Conservation (phyloP, 2,329 filamentous ascomycete species). For the Westerdykella aurantiaca region DNA sequence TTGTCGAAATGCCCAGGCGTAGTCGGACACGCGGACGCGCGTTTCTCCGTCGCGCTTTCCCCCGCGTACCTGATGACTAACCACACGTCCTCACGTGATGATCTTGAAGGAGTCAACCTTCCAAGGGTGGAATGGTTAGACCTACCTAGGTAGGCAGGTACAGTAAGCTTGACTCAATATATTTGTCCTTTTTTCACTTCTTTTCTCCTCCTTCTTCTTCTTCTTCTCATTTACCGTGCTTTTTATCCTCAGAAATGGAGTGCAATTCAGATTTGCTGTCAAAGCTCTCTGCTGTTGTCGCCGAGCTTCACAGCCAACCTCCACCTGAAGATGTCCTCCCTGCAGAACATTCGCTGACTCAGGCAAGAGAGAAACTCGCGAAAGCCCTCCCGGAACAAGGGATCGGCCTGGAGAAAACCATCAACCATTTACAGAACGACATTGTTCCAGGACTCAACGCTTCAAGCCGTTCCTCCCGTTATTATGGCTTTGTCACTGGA, state of each 20-base stretch:
- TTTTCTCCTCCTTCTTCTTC: too few relatives aligned
- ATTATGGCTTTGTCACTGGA: conserved; percentile 88
- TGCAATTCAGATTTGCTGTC: too few relatives aligned
- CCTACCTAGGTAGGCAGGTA: too few relatives aligned
- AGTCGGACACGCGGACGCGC: conserved; percentile 9
- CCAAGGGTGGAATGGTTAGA: too few relatives aligned
- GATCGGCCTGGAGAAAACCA: conserved; percentile 39
- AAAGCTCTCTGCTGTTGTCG: conserved; percentile 18
- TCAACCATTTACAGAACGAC: conserved; percentile 43
- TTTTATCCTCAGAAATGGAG: too few relatives aligned
- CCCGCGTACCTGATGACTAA: conserved; percentile 6
- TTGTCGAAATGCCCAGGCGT: conserved; percentile 12
- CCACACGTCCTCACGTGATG: conserved; percentile 25
- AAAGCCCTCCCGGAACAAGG: conserved; percentile 36
- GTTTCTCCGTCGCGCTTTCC: conserved; percentile 14
- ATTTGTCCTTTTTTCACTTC: too few relatives aligned
- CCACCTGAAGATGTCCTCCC: conserved; percentile 32
- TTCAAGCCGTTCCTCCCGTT: conserved; percentile 47
- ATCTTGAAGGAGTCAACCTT: background rate
- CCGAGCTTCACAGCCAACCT: conserved; percentile 17
- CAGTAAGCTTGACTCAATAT: too few relatives aligned
- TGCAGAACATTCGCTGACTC: conserved; percentile 17
- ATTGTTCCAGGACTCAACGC: conserved; percentile 57
- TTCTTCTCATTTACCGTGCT: too few relatives aligned
- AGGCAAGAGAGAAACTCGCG: conserved; percentile 34